phyloP scores from a whole-genome alignment of 768 basidiomycete species.

The Lactifluus hygrophoroides region DNA sequence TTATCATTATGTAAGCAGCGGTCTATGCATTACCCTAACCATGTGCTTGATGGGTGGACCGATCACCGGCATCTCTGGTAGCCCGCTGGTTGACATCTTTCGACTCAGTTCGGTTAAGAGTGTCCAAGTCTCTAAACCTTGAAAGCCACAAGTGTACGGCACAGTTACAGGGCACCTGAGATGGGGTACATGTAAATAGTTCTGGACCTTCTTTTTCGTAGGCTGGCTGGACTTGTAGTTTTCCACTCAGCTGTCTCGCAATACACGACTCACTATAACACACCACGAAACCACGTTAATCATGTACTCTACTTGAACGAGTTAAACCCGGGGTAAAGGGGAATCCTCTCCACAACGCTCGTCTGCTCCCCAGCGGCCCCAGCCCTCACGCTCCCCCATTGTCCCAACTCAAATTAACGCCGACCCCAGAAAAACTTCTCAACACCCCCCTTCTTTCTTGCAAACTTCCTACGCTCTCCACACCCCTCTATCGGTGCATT shows the following conservation, averaged over 20 bases:
- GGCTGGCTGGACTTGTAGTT: background rate
- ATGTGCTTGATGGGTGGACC: background rate
- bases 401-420: constrained; percentile 5
- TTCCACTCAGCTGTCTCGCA: background rate
- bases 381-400: constrained; percentile 1
- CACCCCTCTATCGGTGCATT: constrained; percentile 7
- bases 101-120: constrained; percentile 3
- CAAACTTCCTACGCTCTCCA: background rate
- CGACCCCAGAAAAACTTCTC: constrained; percentile 14
- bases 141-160: background rate
- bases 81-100: background rate
- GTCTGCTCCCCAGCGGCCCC: background rate
- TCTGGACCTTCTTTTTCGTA: background rate
- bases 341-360: background rate
- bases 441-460: background rate
- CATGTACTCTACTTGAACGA: background rate
- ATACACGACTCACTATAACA: background rate
- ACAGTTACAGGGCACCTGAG: background rate
- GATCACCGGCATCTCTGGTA: background rate
- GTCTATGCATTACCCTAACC: background rate
- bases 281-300: constrained; percentile 2
- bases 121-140: background rate
- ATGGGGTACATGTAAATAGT: background rate
- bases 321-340: background rate
- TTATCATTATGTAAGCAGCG: background rate